Evolutionary conservation across 345 rosid genomes (phyloP), one percentile per base, ranked within the genome.

Genomic region (Ceriops decandra): DNA sequence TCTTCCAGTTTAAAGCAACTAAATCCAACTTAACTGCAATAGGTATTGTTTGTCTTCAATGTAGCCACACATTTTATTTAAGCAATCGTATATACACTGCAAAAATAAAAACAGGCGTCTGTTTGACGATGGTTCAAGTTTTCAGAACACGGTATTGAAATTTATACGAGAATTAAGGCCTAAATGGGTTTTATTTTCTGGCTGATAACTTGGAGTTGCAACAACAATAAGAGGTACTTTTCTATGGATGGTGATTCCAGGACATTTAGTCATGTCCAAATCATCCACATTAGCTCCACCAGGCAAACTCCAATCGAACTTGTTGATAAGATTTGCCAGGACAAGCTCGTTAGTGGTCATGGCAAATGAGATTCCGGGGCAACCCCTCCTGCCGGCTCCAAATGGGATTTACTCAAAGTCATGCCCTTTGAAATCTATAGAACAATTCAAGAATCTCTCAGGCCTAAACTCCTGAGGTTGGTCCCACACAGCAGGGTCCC

Each of bases 301-400:
- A 1, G 74, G 80, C 71, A 47, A 31, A 4, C 64, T 57, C 86
- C 86, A 82, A 17, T 80, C 67, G 59, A 80, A 82, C 72, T 59
- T 64, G 24, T 70, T 5, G 36, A 80, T 6, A 8, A 83, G 57
- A 68, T 69, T 80, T 6, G 86, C 82, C 24, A 83, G 21, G 59
- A 36, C 63, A 27, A 72, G 52, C 64, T 77, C 82, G 36, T 54
- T 35, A 0, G 46, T 26, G 0, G 63, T 49, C 60, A 57, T 70
- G 0, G 80, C 82, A 52, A 82, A 79, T 9, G 15, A 0, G 0
- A 31, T 61, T 11, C 86, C 84, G 0, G 82, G 82, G 49, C 80
- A 80, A 22, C 76, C 77, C 54, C 86, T 74, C 47, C 86, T 69
- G 4, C 80, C 83, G 1, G 75, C 71, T 16, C 85, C 85, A 15